Evolutionary conservation across 176 grass and related monocot genomes (phyloP), one percentile per base, ranked within the genome.

Genomic region (Avena atlantica): DNA sequence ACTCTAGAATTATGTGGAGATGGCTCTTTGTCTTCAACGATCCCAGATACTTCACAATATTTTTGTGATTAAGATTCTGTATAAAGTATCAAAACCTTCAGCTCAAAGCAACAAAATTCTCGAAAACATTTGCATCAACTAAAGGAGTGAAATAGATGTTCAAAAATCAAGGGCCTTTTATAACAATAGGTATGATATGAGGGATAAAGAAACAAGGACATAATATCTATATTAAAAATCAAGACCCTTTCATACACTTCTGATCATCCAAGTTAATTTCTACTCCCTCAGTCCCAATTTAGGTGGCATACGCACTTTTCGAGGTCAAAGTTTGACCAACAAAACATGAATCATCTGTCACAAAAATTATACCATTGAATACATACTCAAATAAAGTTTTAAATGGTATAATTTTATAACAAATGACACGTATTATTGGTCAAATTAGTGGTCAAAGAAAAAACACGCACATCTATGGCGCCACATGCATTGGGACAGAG

Each of bases 51-150:
- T 94, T 99, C 74, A 99, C 97, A 77, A 99, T 99, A 64, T 99
- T 99, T 90, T 99, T 99, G 87, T 99, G 97, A 89, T 99, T 99
- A 72, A 99, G 92, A 90, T 96, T 99, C 97, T 99, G 92, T 68
- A 78, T 72, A 50, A 81, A 87, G 71, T 57, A 64, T 51, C 4
- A 49, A 31, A 76, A 87, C 48, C 86, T 86, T 75, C 49, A 84
- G 65, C 78, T 21, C 12, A 6, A 52, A 17, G 40, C 16, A 72
- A 80, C 70, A 72, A 17, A 49, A 60, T 86, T 85, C 17, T 24
- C 4, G 3, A 65, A 14, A 85, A 63, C 29, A 59, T 3, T 34
- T 70, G 69, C 37, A 84, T 84, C 68, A n/a, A 73, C 21, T 55
- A 19, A 75, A 74, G 37, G 52, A 59, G 16, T 1, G 5, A 62